A percentile compares a stretch with the other conserved stretches of the same genome.
Evolutionary conservation across 2,329 filamentous ascomycete species (phyloP).

Genomic region (Arthrobotrys entomopaga): DNA sequence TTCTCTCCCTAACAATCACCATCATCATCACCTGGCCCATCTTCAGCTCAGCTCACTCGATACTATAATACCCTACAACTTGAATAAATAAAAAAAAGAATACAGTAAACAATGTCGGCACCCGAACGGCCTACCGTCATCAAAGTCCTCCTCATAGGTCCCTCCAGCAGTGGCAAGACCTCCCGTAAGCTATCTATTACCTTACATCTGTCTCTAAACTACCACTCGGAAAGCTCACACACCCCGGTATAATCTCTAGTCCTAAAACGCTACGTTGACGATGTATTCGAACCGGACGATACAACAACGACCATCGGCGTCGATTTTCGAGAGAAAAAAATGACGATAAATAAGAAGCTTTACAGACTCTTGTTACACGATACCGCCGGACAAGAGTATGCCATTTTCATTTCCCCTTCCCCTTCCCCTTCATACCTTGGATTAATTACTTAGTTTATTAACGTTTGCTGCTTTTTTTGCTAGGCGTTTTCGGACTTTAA

Average conservation of each 20-base stretch:
- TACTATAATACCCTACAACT: not conserved
- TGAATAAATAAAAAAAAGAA: not conserved
- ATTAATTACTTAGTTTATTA: no score
- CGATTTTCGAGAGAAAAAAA: conserved; percentile 70
- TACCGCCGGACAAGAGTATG: conserved; percentile 61
- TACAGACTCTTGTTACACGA: conserved; percentile 69
- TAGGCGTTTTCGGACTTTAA: conserved; percentile 66
- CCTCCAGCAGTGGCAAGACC: conserved; percentile 69
- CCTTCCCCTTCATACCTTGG: not conserved
- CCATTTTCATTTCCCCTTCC: not conserved
- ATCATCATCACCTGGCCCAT: not conserved
- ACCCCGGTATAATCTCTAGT: conserved; percentile 61
- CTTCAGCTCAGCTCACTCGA: not conserved
- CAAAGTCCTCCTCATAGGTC: conserved; percentile 69
- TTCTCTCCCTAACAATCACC: conserved; percentile 7
- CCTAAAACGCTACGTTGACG: conserved; percentile 68
- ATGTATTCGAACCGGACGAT: conserved; percentile 69
- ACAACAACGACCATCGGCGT: conserved; percentile 70
- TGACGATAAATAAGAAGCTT: conserved; percentile 67
- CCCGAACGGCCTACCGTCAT: conserved; percentile 63
- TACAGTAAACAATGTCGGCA: no score
- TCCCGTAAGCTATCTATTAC: conserved; percentile 64
- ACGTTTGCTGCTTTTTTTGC: no score
- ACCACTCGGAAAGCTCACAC: conserved; percentile 2
- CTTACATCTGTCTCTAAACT: conserved; percentile 4